Conservation (phyloP, 2,329 filamentous ascomycete genomes). For the Cladosporium sp. region DNA sequence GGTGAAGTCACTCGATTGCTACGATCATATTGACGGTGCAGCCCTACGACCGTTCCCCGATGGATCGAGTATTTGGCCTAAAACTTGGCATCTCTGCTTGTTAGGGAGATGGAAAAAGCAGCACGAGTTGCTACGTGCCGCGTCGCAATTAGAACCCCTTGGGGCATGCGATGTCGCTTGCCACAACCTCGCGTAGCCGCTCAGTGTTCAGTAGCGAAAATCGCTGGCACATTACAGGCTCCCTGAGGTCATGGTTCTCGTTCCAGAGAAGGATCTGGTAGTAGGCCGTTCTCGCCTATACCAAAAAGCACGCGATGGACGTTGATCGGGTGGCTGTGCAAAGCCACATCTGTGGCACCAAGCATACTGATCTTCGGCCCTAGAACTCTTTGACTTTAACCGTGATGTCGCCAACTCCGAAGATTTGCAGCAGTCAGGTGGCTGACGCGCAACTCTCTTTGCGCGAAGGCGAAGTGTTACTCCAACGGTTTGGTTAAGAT, state of each 20-base stretch:
- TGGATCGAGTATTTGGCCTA: background rate
- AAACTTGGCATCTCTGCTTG: background rate
- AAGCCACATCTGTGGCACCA: slow-evolving; percentile 12
- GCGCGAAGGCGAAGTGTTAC: background rate
- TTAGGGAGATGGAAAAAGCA: background rate
- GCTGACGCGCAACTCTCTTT: slow-evolving; percentile 15
- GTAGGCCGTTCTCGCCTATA: slow-evolving; percentile 13
- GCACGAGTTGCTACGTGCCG: background rate
- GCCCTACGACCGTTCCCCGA: background rate
- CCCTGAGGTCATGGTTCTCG: background rate
- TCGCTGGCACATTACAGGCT: background rate
- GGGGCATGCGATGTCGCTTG: slow-evolving; percentile 2
- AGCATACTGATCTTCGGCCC: slow-evolving; percentile 5
- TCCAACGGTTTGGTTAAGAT: slow-evolving; percentile 19
- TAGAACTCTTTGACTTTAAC: slow-evolving; percentile 18
- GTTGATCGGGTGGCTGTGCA: slow-evolving; percentile 19
- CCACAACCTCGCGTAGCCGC: background rate
- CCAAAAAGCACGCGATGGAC: slow-evolving; percentile 10
- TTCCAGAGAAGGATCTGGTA: background rate
- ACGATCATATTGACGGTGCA: background rate
- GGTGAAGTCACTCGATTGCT: background rate
- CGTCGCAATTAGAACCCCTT: slow-evolving; percentile 5
- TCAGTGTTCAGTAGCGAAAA: background rate
- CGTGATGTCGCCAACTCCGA: slow-evolving; percentile 1
- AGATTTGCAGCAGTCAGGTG: slow-evolving; percentile 8